These are phyloP conservation scores for Colletotrichum orbiculare DNA, from an alignment of 2,329 filamentous ascomycete species.

Conservation along the genomic window DNA sequence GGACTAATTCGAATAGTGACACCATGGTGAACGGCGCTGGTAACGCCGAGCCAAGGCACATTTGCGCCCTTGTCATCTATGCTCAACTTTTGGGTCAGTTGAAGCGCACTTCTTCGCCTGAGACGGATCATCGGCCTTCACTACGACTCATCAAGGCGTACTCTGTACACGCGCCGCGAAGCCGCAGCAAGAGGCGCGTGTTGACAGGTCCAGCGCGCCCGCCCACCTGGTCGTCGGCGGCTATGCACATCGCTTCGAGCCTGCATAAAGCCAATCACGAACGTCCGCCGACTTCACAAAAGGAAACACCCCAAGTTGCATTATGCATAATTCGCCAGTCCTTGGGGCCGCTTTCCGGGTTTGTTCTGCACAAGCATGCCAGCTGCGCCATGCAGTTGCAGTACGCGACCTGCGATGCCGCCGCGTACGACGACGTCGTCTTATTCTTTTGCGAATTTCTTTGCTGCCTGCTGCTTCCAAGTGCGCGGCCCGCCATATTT, in stretches of 20 bases:
- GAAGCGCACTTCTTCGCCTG: constrained; percentile 2
- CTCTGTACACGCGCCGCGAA: neutral
- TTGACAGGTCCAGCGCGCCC: constrained; percentile 29
- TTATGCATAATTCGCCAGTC: neutral
- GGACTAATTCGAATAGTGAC: too few species aligned
- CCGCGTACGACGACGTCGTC: neutral
- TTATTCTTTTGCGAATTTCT: neutral
- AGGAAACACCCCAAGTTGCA: neutral
- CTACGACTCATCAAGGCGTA: constrained; percentile 2
- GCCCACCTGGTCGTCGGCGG: constrained; percentile 30
- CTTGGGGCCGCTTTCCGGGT: neutral
- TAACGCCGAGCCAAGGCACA: neutral
- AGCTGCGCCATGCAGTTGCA: constrained; percentile 5
- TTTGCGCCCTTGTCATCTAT: constrained; percentile 8
- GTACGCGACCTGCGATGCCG: constrained; percentile 10
- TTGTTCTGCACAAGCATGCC: neutral
- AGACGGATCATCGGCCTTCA: constrained; percentile 26
- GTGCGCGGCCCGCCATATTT: neutral
- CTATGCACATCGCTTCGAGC: constrained; percentile 36
- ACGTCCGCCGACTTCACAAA: constrained; percentile 19
- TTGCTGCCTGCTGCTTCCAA: too few species aligned
- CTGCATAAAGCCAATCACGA: constrained; percentile 32
- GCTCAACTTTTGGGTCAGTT: constrained; percentile 16
- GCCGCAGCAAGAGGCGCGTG: constrained; percentile 14
- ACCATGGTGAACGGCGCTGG: too few species aligned